These are phyloP conservation scores for Cryphonectria radicalis DNA, from an alignment of 2,329 filamentous ascomycete species.

Conservation along the genomic window DNA sequence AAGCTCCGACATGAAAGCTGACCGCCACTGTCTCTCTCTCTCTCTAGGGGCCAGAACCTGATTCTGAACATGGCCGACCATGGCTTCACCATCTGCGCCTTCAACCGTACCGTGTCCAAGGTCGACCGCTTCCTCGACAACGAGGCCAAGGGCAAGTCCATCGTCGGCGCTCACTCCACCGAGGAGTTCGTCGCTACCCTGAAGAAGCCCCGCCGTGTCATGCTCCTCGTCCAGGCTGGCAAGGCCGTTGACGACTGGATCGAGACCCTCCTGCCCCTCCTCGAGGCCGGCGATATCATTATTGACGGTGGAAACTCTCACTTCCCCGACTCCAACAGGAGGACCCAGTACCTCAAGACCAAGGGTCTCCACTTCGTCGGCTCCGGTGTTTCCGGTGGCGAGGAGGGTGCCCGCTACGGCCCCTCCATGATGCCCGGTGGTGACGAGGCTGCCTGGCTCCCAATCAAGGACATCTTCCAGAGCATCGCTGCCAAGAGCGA, in stretches of 20 bases:
- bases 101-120: constrained; percentile 98
- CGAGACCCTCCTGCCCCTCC: constrained; percentile 83
- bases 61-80: constrained; percentile 89
- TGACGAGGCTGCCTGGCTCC: constrained; percentile 96
- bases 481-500: constrained; percentile 97
- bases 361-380: constrained; percentile 98
- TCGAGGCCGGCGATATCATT: constrained; percentile 92
- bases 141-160: constrained; percentile 92
- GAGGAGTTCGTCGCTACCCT: constrained; percentile 96
- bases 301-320: constrained; percentile 99
- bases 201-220: constrained; percentile 94
- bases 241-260: constrained; percentile 99
- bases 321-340: constrained; percentile 98
- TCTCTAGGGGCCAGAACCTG: constrained; percentile 74
- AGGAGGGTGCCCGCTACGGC: constrained; percentile 97
- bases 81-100: constrained; percentile 95
- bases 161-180: constrained; percentile 90
- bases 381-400: constrained; percentile 96
- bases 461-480: constrained; percentile 99
- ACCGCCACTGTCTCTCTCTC: constrained; percentile 3
- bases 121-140: constrained; percentile 92
- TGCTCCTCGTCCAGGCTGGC: constrained; percentile 98
- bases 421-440: constrained; percentile 99
- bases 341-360: constrained; percentile 80
- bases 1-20: constrained; percentile 17